phyloP scores from a whole-genome alignment of 2,329 filamentous ascomycete genomes.

The Colletotrichum sp. region DNA sequence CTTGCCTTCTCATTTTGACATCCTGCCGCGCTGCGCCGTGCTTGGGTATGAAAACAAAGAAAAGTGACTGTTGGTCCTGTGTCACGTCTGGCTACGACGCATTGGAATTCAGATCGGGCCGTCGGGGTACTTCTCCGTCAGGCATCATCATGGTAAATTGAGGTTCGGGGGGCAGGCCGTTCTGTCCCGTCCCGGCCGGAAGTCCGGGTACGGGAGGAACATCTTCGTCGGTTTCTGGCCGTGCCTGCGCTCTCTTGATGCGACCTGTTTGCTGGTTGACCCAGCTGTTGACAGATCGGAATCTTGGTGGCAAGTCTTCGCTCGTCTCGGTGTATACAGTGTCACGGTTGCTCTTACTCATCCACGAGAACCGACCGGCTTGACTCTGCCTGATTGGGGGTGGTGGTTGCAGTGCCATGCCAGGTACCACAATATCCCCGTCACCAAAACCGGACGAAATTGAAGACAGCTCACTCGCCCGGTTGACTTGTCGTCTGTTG shows the following conservation, averaged over 20 bases:
- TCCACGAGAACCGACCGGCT: slow-evolving; percentile 40
- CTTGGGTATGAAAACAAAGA: slow-evolving; percentile 21
- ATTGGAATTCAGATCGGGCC: slow-evolving; percentile 33
- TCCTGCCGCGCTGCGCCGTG: background rate
- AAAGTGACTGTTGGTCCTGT: slow-evolving; percentile 2
- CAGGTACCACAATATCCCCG: slow-evolving; percentile 58
- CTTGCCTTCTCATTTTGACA: background rate
- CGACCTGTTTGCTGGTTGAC: slow-evolving; percentile 67
- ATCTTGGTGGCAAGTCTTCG: slow-evolving; percentile 59
- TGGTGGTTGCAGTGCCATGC: slow-evolving; percentile 17
- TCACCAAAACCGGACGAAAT: slow-evolving; percentile 70
- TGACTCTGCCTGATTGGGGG: slow-evolving; percentile 16
- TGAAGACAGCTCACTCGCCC: slow-evolving; percentile 60
- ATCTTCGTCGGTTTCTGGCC: slow-evolving; percentile 32
- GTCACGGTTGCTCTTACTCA: slow-evolving; percentile 44
- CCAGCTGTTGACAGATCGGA: slow-evolving; percentile 66
- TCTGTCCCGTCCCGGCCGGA: slow-evolving; percentile 33
- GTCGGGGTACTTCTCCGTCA: slow-evolving; percentile 51
- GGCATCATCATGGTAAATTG: slow-evolving; percentile 57
- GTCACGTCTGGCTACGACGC: slow-evolving; percentile 2
- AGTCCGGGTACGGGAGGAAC: slow-evolving; percentile 45
- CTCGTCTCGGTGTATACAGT: slow-evolving; percentile 59
- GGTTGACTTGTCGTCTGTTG: slow-evolving; percentile 38
- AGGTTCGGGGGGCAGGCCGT: slow-evolving; percentile 47
- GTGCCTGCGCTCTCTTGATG: slow-evolving; percentile 51